Conservation (phyloP, 176 grass and related monocot genomes). For the Neostapfia colusana region DNA sequence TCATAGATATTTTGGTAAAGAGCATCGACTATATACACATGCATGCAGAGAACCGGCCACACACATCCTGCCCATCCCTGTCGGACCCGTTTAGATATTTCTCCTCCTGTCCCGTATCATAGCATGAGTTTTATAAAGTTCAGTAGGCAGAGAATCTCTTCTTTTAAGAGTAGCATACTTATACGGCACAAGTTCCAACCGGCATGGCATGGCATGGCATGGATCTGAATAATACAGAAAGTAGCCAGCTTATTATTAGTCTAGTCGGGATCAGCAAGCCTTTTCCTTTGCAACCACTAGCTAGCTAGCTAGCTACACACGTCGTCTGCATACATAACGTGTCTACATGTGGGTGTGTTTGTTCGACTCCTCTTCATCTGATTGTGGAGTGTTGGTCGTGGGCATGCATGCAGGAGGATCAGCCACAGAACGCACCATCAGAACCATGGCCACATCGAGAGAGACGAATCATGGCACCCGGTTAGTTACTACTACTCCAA, state of each 20-base stretch:
- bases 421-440: conserved; percentile 96
- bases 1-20: neutral
- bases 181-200: neutral
- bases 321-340: neutral
- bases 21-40: neutral
- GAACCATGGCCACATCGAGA: conserved; percentile 85
- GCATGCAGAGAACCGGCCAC: neutral
- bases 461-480: conserved; percentile 90
- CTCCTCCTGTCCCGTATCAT: neutral
- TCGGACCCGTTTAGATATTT: neutral
- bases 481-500: conserved; percentile 35
- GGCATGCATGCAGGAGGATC: conserved; percentile 63
- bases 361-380: neutral
- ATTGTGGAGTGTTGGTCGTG: neutral
- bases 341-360: neutral
- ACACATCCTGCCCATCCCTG: neutral
- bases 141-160: neutral
- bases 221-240: neutral
- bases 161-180: neutral
- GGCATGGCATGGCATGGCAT: neutral
- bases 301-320: too few species aligned
- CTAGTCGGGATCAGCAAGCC: neutral
- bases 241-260: neutral
- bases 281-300: neutral
- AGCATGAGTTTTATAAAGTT: neutral